Evolutionary conservation across 495 filamentous ascomycete genomes (phyloP).

Genomic region (Hyaloscypha hepaticicola): DNA sequence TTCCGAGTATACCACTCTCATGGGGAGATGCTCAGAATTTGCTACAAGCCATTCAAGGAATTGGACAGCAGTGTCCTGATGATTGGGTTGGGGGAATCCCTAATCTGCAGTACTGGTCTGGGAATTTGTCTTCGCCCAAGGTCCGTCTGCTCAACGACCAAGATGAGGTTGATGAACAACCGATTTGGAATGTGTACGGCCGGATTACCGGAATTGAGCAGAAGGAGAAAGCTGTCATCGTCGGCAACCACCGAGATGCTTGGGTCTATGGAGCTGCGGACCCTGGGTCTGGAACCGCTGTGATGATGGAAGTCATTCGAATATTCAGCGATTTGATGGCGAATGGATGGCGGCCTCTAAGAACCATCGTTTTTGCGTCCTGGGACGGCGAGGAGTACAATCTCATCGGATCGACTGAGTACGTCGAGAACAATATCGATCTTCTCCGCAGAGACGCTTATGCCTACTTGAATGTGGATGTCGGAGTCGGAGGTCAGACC

Average conservation of each 20-base stretch:
- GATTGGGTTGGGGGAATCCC: constrained; percentile 77
- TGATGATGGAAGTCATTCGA: constrained; percentile 82
- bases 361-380: constrained; percentile 90
- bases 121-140: constrained; percentile 68
- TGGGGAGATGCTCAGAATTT: constrained; percentile 86
- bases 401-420: constrained; percentile 90
- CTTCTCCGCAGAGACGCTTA: constrained; percentile 69
- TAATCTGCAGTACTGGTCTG: constrained; percentile 73
- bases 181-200: constrained; percentile 89
- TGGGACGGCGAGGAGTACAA: constrained; percentile 97
- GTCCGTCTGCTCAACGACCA: constrained; percentile 87
- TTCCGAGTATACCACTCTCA: constrained; percentile 84
- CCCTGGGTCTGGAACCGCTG: constrained; percentile 84
- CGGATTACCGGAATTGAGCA: constrained; percentile 80
- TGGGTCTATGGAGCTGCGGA: constrained; percentile 88
- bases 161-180: constrained; percentile 76
- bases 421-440: constrained; percentile 86
- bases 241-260: constrained; percentile 92
- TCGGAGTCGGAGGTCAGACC: constrained; percentile 70
- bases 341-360: constrained; percentile 84
- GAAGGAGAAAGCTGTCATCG: constrained; percentile 77
- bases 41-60: constrained; percentile 71
- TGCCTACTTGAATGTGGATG: constrained; percentile 91
- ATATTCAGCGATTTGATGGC: constrained; percentile 74
- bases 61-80: constrained; percentile 67